phyloP scores from a whole-genome alignment of 1,284 basidiomycete species.

The Fereydounia khargensis region DNA sequence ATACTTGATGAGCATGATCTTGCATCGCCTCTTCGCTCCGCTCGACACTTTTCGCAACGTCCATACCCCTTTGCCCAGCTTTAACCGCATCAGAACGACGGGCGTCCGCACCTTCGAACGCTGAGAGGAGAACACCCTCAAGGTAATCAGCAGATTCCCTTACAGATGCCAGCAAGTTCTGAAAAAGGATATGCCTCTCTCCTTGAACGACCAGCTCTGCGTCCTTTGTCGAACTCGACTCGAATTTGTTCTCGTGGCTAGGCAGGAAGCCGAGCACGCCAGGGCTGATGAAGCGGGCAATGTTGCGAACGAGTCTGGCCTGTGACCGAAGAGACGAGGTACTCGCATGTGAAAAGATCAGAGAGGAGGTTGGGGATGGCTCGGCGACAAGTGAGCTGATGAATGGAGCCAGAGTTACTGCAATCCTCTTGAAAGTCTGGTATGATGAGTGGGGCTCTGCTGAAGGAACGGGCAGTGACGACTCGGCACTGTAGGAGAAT shows the following conservation, averaged over 20 bases:
- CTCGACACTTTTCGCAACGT: conserved; percentile 23
- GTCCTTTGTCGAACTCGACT: too few relatives aligned
- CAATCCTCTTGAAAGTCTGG: conserved; percentile 33
- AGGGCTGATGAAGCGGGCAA: conserved; percentile 71
- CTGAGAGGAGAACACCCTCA: conserved; percentile 75
- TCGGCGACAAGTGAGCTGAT: conserved; percentile 26
- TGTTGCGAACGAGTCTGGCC: conserved; percentile 64
- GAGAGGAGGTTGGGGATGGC: conserved; percentile 17
- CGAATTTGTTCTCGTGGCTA: too few relatives aligned
- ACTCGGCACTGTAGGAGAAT: conserved; percentile 25
- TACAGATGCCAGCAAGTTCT: too few relatives aligned
- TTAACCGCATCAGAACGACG: conserved; percentile 57
- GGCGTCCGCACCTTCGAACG: conserved; percentile 78
- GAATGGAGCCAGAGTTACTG: conserved; percentile 24
- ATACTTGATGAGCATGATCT: conserved; percentile 20
- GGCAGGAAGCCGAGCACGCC: conserved; percentile 25
- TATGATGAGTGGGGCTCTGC: conserved; percentile 19
- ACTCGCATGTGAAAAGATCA: conserved; percentile 20
- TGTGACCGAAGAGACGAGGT: conserved; percentile 21
- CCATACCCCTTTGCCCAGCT: conserved; percentile 26
- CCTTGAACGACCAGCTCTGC: too few relatives aligned
- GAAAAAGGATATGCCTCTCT: too few relatives aligned
- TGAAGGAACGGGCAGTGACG: conserved; percentile 18
- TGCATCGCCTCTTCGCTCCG: conserved; percentile 24
- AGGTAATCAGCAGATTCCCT: conserved; percentile 73